Evolutionary conservation across 2,329 filamentous ascomycete genomes (phyloP).

Genomic region (Sclerotinia spermophila): DNA sequence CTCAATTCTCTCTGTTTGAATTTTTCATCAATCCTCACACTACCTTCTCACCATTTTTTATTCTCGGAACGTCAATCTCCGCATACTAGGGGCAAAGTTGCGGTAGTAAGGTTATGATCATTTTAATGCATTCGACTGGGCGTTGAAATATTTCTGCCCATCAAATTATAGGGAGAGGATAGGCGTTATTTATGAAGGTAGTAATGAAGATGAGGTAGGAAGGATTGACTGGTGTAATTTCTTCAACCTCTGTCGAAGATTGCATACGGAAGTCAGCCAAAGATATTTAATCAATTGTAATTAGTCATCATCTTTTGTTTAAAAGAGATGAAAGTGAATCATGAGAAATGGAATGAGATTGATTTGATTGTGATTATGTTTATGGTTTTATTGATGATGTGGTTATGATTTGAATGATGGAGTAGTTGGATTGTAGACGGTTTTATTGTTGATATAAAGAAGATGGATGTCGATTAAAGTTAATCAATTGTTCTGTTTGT

Average conservation of each 20-base stretch:
- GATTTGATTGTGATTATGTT: neutral
- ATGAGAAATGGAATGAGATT: neutral
- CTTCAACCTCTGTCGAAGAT: neutral
- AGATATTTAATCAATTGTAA: conserved; percentile 13
- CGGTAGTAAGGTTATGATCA: conserved; percentile 12
- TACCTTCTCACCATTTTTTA: conserved; percentile 5
- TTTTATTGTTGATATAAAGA: neutral
- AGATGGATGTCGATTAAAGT: neutral
- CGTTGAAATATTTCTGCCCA: conserved; percentile 13
- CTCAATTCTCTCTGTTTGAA: neutral
- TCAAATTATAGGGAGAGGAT: conserved; percentile 6
- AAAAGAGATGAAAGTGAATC: neutral
- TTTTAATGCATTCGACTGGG: conserved; percentile 16
- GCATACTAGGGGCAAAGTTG: conserved; percentile 12
- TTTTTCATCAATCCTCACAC: neutral
- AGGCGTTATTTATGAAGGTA: conserved; percentile 10
- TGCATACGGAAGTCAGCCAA: neutral
- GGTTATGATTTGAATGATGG: neutral
- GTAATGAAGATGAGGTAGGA: neutral
- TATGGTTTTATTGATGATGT: no score
- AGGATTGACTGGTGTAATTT: neutral
- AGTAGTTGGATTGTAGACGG: neutral
- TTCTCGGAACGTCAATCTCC: conserved; percentile 11
- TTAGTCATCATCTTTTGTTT: conserved; percentile 1
- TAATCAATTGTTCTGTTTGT: neutral